Evolutionary conservation across 805 yeast species (phyloP).

Genomic region (Candida silvatica): DNA sequence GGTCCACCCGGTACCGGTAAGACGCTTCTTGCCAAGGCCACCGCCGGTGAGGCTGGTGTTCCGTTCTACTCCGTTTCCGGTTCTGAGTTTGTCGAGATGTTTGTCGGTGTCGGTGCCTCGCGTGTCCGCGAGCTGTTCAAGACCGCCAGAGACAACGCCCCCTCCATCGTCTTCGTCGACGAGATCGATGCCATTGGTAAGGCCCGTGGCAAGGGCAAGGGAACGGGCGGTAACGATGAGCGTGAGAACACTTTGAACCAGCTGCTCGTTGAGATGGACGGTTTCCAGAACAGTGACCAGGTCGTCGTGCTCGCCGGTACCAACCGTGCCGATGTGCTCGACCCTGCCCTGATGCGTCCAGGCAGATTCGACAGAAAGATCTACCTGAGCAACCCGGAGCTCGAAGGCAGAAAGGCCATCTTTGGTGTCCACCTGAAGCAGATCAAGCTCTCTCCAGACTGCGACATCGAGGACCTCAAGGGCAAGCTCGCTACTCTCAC

Average conservation of each 20-base stretch:
- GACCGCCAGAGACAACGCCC: slow-evolving; percentile 85
- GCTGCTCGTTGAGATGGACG: slow-evolving; percentile 92
- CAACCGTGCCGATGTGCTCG: slow-evolving; percentile 85
- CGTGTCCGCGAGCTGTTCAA: slow-evolving; percentile 89
- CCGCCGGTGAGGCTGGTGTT: slow-evolving; percentile 95
- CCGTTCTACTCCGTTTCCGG: slow-evolving; percentile 90
- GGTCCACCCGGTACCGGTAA: slow-evolving; percentile 99
- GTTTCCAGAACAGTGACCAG: slow-evolving; percentile 80
- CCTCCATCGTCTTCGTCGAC: slow-evolving; percentile 84
- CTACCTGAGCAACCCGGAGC: slow-evolving; percentile 76
- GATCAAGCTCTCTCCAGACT: slow-evolving; percentile 38
- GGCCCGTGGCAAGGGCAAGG: slow-evolving; percentile 61
- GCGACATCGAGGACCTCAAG: slow-evolving; percentile 49
- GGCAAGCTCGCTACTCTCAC: slow-evolving; percentile 88
- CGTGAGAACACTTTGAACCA: slow-evolving; percentile 91
- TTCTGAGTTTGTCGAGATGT: slow-evolving; percentile 95
- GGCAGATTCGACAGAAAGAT: slow-evolving; percentile 93
- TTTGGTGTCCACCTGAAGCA: slow-evolving; percentile 71
- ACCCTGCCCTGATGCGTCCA: slow-evolving; percentile 84
- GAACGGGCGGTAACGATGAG: slow-evolving; percentile 84
- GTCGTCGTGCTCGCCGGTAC: slow-evolving; percentile 95
- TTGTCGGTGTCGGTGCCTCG: slow-evolving; percentile 93
- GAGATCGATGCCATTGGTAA: slow-evolving; percentile 96
- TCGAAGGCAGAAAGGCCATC: slow-evolving; percentile 83
- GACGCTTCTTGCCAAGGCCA: slow-evolving; percentile 85